These are phyloP conservation scores for Paramecium pentaurelia DNA, from an alignment of 73 alveolate species.

Conservation along the genomic window DNA sequence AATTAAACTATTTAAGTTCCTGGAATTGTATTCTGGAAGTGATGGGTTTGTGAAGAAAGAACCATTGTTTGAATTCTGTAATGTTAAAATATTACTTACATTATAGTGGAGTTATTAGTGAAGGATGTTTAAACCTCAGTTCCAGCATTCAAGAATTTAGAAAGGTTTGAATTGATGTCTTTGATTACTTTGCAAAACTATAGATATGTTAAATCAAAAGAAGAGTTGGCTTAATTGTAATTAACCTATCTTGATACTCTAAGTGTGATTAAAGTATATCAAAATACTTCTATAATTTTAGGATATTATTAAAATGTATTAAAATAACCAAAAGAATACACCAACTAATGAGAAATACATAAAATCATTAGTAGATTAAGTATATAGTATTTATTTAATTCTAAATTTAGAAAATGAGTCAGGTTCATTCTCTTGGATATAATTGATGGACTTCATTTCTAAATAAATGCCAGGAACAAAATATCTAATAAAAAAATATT, in stretches of 20 bases:
- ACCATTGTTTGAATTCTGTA: constrained; percentile 8
- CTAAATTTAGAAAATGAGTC: neutral
- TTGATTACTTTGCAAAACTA: neutral
- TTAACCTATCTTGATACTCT: neutral
- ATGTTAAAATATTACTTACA: neutral
- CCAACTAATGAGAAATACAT: neutral
- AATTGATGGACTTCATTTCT: neutral
- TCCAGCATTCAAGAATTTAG: neutral
- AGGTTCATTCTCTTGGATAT: neutral
- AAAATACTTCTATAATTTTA: neutral
- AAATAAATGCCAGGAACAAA: neutral
- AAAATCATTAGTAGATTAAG: neutral
- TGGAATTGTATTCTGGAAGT: neutral
- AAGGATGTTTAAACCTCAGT: neutral
- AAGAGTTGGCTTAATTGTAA: neutral
- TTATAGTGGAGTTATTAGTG: neutral
- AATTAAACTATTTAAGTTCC: neutral
- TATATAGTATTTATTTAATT: neutral
- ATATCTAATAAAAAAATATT: neutral
- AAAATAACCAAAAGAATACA: neutral
- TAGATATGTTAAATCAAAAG: neutral
- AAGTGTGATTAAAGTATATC: neutral
- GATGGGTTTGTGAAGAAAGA: neutral
- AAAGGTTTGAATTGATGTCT: constrained; percentile 1
- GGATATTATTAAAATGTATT: neutral